These are phyloP conservation scores for Alectoria sarmentosa DNA, from an alignment of 495 filamentous ascomycete species.

Conservation along the genomic window DNA sequence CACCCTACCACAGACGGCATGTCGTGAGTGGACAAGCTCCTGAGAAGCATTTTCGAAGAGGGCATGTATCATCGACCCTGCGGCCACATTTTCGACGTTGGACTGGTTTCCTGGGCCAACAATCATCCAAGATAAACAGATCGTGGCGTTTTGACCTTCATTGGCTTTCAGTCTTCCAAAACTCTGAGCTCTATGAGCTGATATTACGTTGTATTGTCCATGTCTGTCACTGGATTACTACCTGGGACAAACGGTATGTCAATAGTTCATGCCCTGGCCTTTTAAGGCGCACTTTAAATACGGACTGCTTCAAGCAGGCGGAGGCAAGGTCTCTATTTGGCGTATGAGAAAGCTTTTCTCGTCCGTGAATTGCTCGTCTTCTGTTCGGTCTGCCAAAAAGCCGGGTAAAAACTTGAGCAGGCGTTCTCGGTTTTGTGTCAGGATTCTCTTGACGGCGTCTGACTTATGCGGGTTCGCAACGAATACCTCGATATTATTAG, in stretches of 20 bases:
- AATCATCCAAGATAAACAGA: too few species aligned
- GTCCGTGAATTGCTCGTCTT: slow-evolving; percentile 98
- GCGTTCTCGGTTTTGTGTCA: slow-evolving; percentile 91
- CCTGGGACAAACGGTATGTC: background rate
- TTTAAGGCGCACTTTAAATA: background rate
- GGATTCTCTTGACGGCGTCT: slow-evolving; percentile 83
- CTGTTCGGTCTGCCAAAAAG: slow-evolving; percentile 90
- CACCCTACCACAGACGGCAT: background rate
- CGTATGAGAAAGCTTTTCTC: slow-evolving; percentile 95
- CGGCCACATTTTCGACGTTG: background rate
- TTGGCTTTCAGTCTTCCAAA: background rate
- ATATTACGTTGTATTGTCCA: background rate
- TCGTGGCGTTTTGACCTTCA: background rate
- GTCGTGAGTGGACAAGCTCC: background rate
- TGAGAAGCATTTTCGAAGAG: background rate
- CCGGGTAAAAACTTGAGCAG: slow-evolving; percentile 79
- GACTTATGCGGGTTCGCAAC: slow-evolving; percentile 97
- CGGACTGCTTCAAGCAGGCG: slow-evolving; percentile 4
- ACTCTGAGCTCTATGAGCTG: background rate
- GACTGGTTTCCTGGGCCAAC: too few species aligned
- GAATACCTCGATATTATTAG: slow-evolving; percentile 58
- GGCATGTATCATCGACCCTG: background rate
- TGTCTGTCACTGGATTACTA: background rate
- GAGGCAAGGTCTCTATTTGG: slow-evolving; percentile 56
- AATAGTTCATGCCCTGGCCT: background rate